Evolutionary conservation across 108 stramenopile species (phyloP), one percentile per base, ranked within the genome.

Genomic region (Schizochytrium sp.): DNA sequence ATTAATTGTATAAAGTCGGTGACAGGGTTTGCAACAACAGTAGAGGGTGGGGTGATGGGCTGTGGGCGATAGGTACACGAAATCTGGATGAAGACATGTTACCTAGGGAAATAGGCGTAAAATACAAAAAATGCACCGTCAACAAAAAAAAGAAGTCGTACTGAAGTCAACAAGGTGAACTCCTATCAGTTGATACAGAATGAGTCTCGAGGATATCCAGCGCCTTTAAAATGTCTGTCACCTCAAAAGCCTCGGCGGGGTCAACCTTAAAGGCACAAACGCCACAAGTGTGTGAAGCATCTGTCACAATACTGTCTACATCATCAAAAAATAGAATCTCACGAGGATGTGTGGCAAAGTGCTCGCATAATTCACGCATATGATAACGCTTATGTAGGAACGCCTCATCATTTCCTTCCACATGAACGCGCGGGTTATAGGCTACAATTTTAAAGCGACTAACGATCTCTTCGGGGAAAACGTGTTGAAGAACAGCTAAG

Each of bases 291-390:
- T 83, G 12, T 5, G 19, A 38, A 53, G 50, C 49, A 53, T 83
- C 76, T 47, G 49, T 53, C 4, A 83, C 76, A 50, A 83, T 53
- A 2, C 19, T 53, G 3, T 38, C 38, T 10, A 17, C 76, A 50
- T 83, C 76, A 28, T 83, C 76, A 50, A 83, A 83, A 53, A 83
- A 83, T 2, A 83, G 13, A 10, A 83, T 83, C 76, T 83, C 76
- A 5, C 28, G 47, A 7, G 53, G 38, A 10, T 46, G 50, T 13
- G 15, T n/a, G 10, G 47, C 5, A 83, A 47, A 83, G 76, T 55
- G 76, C 28, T 49, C 76, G 5, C 28, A 40, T 17, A 83, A 53
- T 40, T 38, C 0, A n/a, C 76, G 76, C 76, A 83, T 55, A 53
- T 83, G 76, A 38, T 55, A 55, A 38, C 76, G 47, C 28, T 83